Evolutionary conservation across 495 filamentous ascomycete species (phyloP).

Genomic region (Chaetomium cochliodes): DNA sequence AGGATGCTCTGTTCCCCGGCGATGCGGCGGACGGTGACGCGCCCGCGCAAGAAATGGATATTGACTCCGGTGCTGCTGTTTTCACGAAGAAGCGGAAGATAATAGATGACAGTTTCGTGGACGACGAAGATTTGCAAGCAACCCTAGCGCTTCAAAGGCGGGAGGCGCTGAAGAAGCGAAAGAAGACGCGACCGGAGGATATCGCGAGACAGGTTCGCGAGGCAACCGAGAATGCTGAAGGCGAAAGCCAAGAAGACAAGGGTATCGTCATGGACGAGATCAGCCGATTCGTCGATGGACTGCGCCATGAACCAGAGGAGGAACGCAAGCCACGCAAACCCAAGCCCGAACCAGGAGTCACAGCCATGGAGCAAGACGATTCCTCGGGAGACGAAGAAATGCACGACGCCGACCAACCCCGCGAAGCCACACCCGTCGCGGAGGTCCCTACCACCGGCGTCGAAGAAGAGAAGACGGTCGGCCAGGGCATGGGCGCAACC

Average conservation of each 20-base stretch:
- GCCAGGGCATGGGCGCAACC: constrained; percentile 75
- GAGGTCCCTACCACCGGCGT: constrained; percentile 65
- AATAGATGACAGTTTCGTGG: constrained; percentile 70
- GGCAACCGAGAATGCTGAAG: constrained; percentile 50
- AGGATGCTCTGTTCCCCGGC: constrained; percentile 66
- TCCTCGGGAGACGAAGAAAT: constrained; percentile 51
- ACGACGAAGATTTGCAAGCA: constrained; percentile 91
- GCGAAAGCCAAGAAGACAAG: constrained; percentile 53
- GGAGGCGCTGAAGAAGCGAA: constrained; percentile 84
- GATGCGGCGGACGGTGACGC: constrained; percentile 41
- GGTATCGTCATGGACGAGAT: constrained; percentile 93
- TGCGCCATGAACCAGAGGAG: constrained; percentile 66
- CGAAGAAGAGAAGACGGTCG: constrained; percentile 78
- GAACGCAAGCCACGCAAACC: constrained; percentile 55
- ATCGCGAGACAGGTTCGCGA: constrained; percentile 79
- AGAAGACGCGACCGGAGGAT: constrained; percentile 78
- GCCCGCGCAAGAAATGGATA: constrained; percentile 66
- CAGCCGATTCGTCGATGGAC: constrained; percentile 85
- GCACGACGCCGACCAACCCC: constrained; percentile 55
- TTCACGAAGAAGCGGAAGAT: constrained; percentile 60
- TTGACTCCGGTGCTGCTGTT: constrained; percentile 57
- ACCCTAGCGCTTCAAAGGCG: constrained; percentile 76
- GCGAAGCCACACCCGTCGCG: constrained; percentile 29
- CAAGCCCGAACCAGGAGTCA: constrained; percentile 38
- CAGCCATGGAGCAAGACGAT: constrained; percentile 51